Evolutionary conservation across 2,329 filamentous ascomycete genomes (phyloP).

Genomic region (Uncinocarpus reesii): DNA sequence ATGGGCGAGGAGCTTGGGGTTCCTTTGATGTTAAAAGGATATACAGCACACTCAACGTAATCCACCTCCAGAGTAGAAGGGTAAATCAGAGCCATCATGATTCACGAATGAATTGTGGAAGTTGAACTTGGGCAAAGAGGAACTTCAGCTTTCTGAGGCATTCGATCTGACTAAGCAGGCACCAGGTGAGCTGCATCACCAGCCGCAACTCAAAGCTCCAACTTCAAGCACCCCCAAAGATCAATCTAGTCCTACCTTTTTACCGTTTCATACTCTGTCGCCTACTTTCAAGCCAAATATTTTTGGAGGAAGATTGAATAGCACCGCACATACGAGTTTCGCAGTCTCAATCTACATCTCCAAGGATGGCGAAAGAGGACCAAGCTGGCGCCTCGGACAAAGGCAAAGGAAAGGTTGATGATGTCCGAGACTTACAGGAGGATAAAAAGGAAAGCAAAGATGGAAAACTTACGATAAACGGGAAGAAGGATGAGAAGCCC

Average conservation of each 20-base stretch:
- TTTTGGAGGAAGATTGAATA: background rate
- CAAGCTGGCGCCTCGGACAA: conserved; percentile 77
- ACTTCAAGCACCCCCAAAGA: conserved; percentile 3
- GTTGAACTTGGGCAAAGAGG: background rate
- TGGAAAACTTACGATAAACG: conserved; percentile 59
- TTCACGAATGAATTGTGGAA: background rate
- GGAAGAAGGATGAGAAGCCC: conserved; percentile 65
- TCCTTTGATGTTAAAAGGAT: no score
- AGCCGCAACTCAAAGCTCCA: conserved; percentile 8
- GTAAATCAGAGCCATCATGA: no score
- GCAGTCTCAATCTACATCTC: background rate
- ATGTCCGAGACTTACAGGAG: conserved; percentile 51
- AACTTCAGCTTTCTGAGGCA: background rate
- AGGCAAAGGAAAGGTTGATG: conserved; percentile 85
- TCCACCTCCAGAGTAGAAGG: no score
- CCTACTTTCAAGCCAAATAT: no score
- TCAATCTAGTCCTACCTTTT: background rate
- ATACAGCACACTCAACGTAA: no score
- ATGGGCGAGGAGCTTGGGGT: no score
- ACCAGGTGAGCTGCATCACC: conserved; percentile 1
- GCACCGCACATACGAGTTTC: background rate
- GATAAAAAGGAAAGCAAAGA: conserved; percentile 51
- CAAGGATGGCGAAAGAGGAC: conserved; percentile 78
- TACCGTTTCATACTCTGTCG: background rate
- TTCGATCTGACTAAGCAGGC: conserved; percentile 9